These are phyloP conservation scores for Lojkania enalia DNA, from an alignment of 2,329 filamentous ascomycete species.

Conservation along the genomic window DNA sequence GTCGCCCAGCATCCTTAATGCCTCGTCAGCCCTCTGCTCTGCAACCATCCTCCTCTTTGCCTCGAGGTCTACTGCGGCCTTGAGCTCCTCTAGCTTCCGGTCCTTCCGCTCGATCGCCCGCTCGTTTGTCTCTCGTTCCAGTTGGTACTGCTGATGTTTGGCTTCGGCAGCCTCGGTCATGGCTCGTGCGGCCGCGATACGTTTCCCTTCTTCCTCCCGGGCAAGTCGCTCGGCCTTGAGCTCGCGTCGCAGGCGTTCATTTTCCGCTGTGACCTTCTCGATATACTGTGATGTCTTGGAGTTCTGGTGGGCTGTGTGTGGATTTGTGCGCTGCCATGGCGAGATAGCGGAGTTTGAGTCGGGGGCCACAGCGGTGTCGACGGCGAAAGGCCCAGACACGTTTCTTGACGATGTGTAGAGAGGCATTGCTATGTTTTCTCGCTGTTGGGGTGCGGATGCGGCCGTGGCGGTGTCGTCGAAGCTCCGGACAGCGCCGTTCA, in stretches of 20 bases:
- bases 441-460: constrained; percentile 19
- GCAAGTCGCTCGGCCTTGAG: constrained; percentile 48
- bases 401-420: constrained; percentile 34
- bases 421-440: constrained; percentile 28
- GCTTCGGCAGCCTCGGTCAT: constrained; percentile 69
- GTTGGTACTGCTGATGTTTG: constrained; percentile 70
- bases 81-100: constrained; percentile 71
- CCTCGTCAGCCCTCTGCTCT: constrained; percentile 60
- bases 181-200: constrained; percentile 68
- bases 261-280: constrained; percentile 78
- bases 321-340: constrained; percentile 34
- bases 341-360: constrained; percentile 24
- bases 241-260: constrained; percentile 75
- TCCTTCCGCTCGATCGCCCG: constrained; percentile 72
- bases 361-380: constrained; percentile 29
- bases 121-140: constrained; percentile 73
- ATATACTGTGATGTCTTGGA: constrained; percentile 56
- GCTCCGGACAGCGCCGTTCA: constrained; percentile 31
- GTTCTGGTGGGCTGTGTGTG: constrained; percentile 29
- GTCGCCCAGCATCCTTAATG: constrained; percentile 68
- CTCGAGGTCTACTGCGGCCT: constrained; percentile 66
- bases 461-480: constrained; percentile 20
- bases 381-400: constrained; percentile 35
- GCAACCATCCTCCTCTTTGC: constrained; percentile 63
- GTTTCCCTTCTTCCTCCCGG: constrained; percentile 71